Evolutionary conservation across 208 protist species (phyloP), one percentile per base, ranked within the genome.

Genomic region (Vickermania ingenoplastis): DNA sequence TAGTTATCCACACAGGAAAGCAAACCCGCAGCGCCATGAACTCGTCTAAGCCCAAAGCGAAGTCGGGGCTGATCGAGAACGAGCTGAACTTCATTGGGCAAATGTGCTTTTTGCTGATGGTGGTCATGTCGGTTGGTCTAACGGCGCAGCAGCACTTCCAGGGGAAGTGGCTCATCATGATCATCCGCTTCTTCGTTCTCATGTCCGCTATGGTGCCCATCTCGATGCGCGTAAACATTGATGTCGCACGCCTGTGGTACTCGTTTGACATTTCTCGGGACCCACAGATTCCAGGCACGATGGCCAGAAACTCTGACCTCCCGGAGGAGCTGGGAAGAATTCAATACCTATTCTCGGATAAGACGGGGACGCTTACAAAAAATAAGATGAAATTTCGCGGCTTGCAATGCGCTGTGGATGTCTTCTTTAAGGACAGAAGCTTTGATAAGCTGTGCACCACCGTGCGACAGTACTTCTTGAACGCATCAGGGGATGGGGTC

Each of bases 161-260:
- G 31, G 93, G 91, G 14, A 63, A 85, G 23, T 96, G 90, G 81
- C 73, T 67, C 26, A 85, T 98, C 27, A 96, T 91, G 61, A 81
- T 98, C 24, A 80, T 87, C 23, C 75, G 90, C 26, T 99, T 98
- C 69, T 70, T 99, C 25, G 82, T 99, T 45, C 83, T 99, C 13
- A 97, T 99, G 58, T 99, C 97, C 17, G 82, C 89, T 7, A 99
- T 99, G 59, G 99, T 99, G 69, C 98, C 98, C 27, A 98, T 98
- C 41, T 92, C 89, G 26, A 92, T 99, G 77, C 84, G 96, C 22
- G 97, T 99, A 11, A 98, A 99, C 65, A 77, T 99, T 1, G 98
- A 99, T 75, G 83, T 99, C 23, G 97, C 86, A 28, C 99, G 99
- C 50, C 86, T 97, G 11, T 83, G 97, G 63, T 99, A 98, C 73